Evolutionary conservation across 2,329 filamentous ascomycete genomes (phyloP).

Genomic region (Fusarium nurragi): DNA sequence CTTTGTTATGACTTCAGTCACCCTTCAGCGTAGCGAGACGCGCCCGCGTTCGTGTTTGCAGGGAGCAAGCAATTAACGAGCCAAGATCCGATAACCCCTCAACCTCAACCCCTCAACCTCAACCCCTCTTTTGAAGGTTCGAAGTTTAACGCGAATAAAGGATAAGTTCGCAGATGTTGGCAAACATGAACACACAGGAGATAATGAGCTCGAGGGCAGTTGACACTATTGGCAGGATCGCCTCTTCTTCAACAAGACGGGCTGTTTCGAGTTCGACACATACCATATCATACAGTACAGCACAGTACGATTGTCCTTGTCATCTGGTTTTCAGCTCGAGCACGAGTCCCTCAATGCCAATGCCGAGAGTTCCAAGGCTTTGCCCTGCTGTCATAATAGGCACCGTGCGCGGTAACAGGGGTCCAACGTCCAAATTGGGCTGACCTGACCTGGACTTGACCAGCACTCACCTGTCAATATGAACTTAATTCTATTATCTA

Average conservation of each 20-base stretch:
- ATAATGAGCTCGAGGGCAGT: slow-evolving; percentile 29
- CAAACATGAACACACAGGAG: slow-evolving; percentile 23
- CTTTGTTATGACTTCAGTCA: slow-evolving; percentile 34
- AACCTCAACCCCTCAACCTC: slow-evolving; percentile 12
- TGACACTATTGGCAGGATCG: slow-evolving; percentile 17
- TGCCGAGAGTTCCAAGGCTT: background rate
- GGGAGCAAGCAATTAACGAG: slow-evolving; percentile 18
- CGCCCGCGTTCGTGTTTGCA: slow-evolving; percentile 20
- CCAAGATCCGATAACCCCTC: slow-evolving; percentile 17
- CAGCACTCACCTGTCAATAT: slow-evolving; percentile 30
- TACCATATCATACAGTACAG: background rate
- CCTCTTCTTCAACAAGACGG: background rate
- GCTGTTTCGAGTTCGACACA: background rate
- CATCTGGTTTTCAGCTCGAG: background rate
- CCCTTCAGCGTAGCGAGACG: slow-evolving; percentile 18
- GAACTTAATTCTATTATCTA: slow-evolving; percentile 4
- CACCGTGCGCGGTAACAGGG: slow-evolving; percentile 25
- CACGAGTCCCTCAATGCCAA: background rate
- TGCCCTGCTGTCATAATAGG: slow-evolving; percentile 10
- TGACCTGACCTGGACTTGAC: background rate
- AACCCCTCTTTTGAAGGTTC: slow-evolving; percentile 11
- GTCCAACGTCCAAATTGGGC: slow-evolving; percentile 8
- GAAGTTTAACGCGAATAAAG: background rate
- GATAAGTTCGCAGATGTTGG: slow-evolving; percentile 26
- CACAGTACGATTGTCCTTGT: background rate